Percentiles rank a stretch among this genome's conserved stretches.
phyloP scores from a whole-genome alignment of 176 grass and related monocot species.

The Oryza glaberrima region DNA sequence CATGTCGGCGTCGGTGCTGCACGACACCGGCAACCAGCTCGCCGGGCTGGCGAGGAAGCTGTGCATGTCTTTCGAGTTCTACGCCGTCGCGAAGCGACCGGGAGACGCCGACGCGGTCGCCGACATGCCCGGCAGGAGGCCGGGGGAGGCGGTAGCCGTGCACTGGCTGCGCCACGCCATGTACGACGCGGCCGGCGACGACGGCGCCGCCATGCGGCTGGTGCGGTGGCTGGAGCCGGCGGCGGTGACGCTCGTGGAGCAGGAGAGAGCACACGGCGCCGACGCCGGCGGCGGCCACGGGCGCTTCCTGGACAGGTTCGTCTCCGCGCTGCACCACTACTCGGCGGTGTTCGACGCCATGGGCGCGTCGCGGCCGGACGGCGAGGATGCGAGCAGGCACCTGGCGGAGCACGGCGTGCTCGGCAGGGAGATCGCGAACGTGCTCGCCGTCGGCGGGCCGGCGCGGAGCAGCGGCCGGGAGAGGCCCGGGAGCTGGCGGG shows the following conservation, averaged over 20 bases:
- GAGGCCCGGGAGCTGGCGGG: constrained; percentile 50
- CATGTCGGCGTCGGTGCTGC: constrained; percentile 36
- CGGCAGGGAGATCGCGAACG: constrained; percentile 56
- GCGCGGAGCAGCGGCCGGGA: constrained; percentile 33
- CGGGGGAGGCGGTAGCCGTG: constrained; percentile 55
- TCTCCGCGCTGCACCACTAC: constrained; percentile 61
- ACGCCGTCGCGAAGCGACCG: constrained; percentile 43
- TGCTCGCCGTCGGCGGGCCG: constrained; percentile 60
- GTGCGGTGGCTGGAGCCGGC: constrained; percentile 50
- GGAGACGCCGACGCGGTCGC: constrained; percentile 38
- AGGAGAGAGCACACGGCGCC: constrained; percentile 13
- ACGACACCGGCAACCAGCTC: constrained; percentile 58
- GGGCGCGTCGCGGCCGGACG: constrained; percentile 44
- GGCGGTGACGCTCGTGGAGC: constrained; percentile 65
- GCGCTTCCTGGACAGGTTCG: constrained; percentile 63
- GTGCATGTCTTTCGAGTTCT: constrained; percentile 63
- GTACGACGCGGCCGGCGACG: constrained; percentile 60
- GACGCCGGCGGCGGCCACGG: background rate
- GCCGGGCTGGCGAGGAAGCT: constrained; percentile 55
- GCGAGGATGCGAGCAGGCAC: constrained; percentile 57
- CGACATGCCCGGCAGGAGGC: constrained; percentile 24
- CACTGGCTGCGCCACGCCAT: constrained; percentile 61
- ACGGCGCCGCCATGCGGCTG: constrained; percentile 46
- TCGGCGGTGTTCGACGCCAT: constrained; percentile 60
- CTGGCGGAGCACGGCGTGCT: constrained; percentile 54